These are phyloP conservation scores for Tricholoma matsutake DNA, from an alignment of 768 basidiomycete species.

Conservation along the genomic window DNA sequence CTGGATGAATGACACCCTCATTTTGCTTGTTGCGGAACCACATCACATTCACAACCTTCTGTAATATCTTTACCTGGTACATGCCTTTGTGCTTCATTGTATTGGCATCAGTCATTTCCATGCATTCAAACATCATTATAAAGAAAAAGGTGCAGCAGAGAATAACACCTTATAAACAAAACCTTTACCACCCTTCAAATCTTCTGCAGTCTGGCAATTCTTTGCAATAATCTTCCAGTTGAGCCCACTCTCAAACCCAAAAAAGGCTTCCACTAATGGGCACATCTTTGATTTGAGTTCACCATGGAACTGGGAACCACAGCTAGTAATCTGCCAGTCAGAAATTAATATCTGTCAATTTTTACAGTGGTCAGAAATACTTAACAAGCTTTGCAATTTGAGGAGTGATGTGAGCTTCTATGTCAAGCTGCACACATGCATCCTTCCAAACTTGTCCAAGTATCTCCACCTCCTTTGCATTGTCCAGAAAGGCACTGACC, in stretches of 20 bases:
- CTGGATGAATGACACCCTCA: conserved; percentile 20
- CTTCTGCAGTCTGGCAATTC: conserved; percentile 19
- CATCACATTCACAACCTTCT: conserved; percentile 18
- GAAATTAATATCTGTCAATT: neutral
- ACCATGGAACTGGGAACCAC: conserved; percentile 19
- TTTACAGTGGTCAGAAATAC: neutral
- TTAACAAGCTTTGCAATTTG: conserved; percentile 17
- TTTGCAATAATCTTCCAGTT: conserved; percentile 10
- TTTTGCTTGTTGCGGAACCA: conserved; percentile 25
- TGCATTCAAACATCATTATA: neutral
- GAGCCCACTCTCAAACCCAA: conserved; percentile 19
- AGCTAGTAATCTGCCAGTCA: conserved; percentile 9
- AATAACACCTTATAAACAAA: conserved; percentile 17
- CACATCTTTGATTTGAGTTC: conserved; percentile 19
- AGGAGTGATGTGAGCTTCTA: conserved; percentile 7
- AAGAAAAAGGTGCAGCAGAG: neutral
- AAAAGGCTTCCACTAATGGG: conserved; percentile 14
- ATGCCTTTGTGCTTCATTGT: conserved; percentile 12
- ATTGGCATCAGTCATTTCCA: neutral
- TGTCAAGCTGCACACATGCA: conserved; percentile 8
- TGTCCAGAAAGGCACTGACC: conserved; percentile 19
- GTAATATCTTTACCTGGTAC: conserved; percentile 23
- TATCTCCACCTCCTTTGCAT: conserved; percentile 7
- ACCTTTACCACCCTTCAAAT: conserved; percentile 15
- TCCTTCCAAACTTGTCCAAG: conserved; percentile 13